A percentile compares a stretch with the other conserved stretches of the same genome.
These are phyloP conservation scores for Didymella sp. DNA, from an alignment of 2,329 filamentous ascomycete species.

Conservation along the genomic window DNA sequence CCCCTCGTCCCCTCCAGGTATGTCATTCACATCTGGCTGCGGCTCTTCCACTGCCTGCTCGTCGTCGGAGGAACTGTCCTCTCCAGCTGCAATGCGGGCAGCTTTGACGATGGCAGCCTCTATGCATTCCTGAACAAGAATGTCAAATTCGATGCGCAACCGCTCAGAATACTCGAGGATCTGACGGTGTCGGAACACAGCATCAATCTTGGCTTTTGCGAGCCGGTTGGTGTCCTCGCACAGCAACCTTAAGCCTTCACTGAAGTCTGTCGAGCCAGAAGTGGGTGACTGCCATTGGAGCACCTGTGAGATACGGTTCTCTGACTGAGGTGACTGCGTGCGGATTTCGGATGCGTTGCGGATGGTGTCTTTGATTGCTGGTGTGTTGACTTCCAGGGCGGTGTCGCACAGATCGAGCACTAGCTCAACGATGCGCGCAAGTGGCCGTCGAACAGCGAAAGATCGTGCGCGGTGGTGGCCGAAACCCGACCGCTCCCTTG, in stretches of 20 bases:
- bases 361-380: conserved; percentile 82
- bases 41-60: conserved; percentile 56
- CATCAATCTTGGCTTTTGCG: conserved; percentile 88
- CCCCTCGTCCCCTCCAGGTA: conserved; percentile 59
- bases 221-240: conserved; percentile 88
- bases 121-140: conserved; percentile 94
- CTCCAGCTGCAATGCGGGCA: conserved; percentile 82
- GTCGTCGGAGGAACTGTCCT: conserved; percentile 76
- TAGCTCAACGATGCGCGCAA: conserved; percentile 92
- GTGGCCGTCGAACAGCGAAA: conserved; percentile 87
- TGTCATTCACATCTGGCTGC: conserved; percentile 46
- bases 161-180: conserved; percentile 97
- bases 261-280: conserved; percentile 88
- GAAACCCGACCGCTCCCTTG: conserved; percentile 74
- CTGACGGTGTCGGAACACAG: conserved; percentile 86
- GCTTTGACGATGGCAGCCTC: conserved; percentile 90
- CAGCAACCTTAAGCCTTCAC: conserved; percentile 85
- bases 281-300: conserved; percentile 96
- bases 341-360: conserved; percentile 77
- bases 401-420: conserved; percentile 96
- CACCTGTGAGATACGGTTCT: conserved; percentile 92
- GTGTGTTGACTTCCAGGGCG: conserved; percentile 90
- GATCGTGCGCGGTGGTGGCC: conserved; percentile 84
- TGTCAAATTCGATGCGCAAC: conserved; percentile 90
- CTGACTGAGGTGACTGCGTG: conserved; percentile 94